Conservation (phyloP, 2,329 filamentous ascomycete species). For the Neoascochyta sp. region DNA sequence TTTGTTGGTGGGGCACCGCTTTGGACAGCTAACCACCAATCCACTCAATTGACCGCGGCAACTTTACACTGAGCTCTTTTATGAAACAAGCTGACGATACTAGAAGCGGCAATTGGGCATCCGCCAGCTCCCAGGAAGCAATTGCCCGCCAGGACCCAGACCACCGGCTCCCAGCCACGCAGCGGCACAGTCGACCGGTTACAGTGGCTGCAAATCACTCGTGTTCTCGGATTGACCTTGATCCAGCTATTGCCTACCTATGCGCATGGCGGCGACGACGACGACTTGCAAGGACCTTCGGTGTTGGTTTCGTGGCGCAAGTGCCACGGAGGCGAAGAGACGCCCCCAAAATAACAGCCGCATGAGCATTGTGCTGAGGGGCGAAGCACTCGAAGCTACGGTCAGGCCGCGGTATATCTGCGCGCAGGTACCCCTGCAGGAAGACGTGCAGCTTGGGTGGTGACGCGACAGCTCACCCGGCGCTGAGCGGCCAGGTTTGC, state of each 20-base stretch:
- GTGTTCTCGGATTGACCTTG: slow-evolving; percentile 7
- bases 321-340: slow-evolving; percentile 8
- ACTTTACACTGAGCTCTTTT: slow-evolving; percentile 5
- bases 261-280: slow-evolving; percentile 1
- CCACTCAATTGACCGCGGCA: slow-evolving; percentile 6
- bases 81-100: slow-evolving; percentile 7
- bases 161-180: slow-evolving; percentile 7
- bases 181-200: slow-evolving; percentile 16
- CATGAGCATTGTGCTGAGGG: slow-evolving; percentile 15
- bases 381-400: slow-evolving; percentile 9
- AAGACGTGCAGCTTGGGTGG: no score
- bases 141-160: no score
- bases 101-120: slow-evolving; percentile 7
- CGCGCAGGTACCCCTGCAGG: slow-evolving; percentile 6
- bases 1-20: slow-evolving; percentile 6
- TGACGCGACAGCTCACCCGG: slow-evolving; percentile 5
- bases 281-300: no score
- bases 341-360: slow-evolving; percentile 18
- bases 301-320: no score
- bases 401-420: no score
- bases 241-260: slow-evolving; percentile 2
- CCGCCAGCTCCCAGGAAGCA: no score
- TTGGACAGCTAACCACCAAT: slow-evolving; percentile 3
- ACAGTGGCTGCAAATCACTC: slow-evolving; percentile 13
- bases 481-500: slow-evolving; percentile 8